phyloP scores from a whole-genome alignment of 2,329 filamentous ascomycete genomes.

The Orbilia brochopaga region DNA sequence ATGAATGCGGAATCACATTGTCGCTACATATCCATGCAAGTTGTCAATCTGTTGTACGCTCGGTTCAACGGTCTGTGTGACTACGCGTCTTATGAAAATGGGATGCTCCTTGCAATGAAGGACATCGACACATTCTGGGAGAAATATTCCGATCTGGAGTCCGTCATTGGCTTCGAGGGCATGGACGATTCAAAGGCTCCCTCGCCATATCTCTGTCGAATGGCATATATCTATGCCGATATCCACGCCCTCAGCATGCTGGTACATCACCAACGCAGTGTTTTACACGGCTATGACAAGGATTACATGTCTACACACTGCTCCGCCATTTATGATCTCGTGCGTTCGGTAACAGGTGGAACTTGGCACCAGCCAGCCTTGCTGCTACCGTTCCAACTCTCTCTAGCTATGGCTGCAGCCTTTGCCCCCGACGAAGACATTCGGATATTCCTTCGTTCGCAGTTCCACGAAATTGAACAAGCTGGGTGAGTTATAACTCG shows the following conservation, averaged over 20 bases:
- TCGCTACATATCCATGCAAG: constrained; percentile 77
- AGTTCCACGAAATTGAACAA: constrained; percentile 77
- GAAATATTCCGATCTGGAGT: constrained; percentile 59
- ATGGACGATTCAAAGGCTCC: neutral
- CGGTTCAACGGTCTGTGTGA: constrained; percentile 69
- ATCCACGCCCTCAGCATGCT: constrained; percentile 42
- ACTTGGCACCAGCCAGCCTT: constrained; percentile 66
- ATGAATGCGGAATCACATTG: constrained; percentile 71
- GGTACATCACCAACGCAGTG: constrained; percentile 53
- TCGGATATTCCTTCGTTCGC: constrained; percentile 78
- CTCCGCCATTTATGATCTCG: constrained; percentile 75
- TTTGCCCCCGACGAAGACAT: constrained; percentile 82
- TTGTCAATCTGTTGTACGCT: constrained; percentile 76
- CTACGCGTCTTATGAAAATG: constrained; percentile 65
- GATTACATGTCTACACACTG: constrained; percentile 65
- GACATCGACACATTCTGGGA: constrained; percentile 52
- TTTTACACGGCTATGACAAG: constrained; percentile 58
- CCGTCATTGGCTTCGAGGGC: constrained; percentile 72
- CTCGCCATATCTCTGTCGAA: constrained; percentile 5
- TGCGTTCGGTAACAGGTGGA: constrained; percentile 73
- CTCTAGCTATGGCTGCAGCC: constrained; percentile 75
- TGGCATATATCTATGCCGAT: constrained; percentile 41
- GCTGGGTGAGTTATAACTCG: constrained; percentile 64
- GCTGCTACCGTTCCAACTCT: constrained; percentile 75
- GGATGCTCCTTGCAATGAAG: constrained; percentile 67